Percentiles rank a stretch among this genome's conserved stretches.
phyloP scores from a whole-genome alignment of 176 grass and related monocot genomes.

The Zea mays region DNA sequence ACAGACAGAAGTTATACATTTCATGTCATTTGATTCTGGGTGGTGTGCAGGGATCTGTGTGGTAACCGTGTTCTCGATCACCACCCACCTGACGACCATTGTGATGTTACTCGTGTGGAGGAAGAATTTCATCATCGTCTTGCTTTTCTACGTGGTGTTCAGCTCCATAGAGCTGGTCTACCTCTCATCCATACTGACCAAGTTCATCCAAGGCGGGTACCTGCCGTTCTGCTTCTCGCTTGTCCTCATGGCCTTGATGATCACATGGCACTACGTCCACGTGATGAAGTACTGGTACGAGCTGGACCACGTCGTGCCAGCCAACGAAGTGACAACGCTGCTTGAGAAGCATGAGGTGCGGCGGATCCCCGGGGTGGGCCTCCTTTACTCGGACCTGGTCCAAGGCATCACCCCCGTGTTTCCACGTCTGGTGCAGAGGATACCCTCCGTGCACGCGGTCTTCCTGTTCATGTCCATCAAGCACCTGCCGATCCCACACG shows the following conservation, averaged over 20 bases:
- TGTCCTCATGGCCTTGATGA: conserved; percentile 63
- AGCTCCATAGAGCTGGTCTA: conserved; percentile 53
- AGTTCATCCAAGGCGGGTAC: conserved; percentile 69
- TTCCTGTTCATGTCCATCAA: conserved; percentile 82
- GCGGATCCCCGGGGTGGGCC: conserved; percentile 55
- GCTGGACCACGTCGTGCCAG: conserved; percentile 46
- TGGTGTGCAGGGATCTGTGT: conserved; percentile 63
- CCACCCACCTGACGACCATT: conserved; percentile 64
- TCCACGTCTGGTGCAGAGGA: conserved; percentile 57
- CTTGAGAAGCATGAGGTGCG: conserved; percentile 44
- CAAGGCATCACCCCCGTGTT: conserved; percentile 79
- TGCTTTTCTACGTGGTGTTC: conserved; percentile 60
- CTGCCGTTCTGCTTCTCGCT: conserved; percentile 58
- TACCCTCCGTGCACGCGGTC: conserved; percentile 73
- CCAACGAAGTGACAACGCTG: conserved; percentile 19
- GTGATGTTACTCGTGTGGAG: conserved; percentile 89
- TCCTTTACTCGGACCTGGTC: conserved; percentile 72
- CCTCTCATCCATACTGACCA: conserved; percentile 63
- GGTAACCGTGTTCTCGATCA: conserved; percentile 72
- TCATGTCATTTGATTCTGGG: not conserved
- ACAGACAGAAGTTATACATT: not conserved
- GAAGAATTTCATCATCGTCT: conserved; percentile 49
- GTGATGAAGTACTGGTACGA: conserved; percentile 57
- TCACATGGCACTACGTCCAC: conserved; percentile 63
- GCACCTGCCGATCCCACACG: conserved; percentile 59